A percentile compares a stretch with the other conserved stretches of the same genome.
Evolutionary conservation across 2,329 filamentous ascomycete species (phyloP).

Genomic region (Apiospora hydei): DNA sequence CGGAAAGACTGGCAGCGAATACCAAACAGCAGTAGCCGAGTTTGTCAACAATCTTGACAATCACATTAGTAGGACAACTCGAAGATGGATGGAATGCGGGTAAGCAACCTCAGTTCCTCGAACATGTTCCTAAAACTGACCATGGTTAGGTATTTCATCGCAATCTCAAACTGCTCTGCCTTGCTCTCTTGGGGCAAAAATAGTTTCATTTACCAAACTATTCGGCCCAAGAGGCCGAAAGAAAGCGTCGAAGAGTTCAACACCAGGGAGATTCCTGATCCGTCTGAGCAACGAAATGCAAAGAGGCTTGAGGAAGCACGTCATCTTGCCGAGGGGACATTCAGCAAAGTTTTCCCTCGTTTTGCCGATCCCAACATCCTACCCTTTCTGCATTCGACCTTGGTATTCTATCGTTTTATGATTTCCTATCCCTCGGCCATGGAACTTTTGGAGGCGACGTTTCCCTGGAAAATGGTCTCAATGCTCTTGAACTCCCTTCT

Average conservation of each 20-base stretch:
- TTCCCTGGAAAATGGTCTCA: constrained; percentile 62
- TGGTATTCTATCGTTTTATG: constrained; percentile 65
- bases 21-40: constrained; percentile 51
- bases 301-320: constrained; percentile 35
- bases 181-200: constrained; percentile 61
- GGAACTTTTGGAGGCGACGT: constrained; percentile 49
- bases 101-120: constrained; percentile 25
- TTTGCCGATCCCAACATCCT: constrained; percentile 65
- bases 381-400: constrained; percentile 67
- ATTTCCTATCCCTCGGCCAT: constrained; percentile 50
- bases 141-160: constrained; percentile 58
- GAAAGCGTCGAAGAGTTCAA: constrained; percentile 35
- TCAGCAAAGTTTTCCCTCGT: constrained; percentile 54
- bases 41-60: constrained; percentile 63
- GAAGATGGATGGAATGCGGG: constrained; percentile 60
- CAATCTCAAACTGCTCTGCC: constrained; percentile 61
- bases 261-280: constrained; percentile 34
- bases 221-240: constrained; percentile 40
- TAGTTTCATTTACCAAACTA: constrained; percentile 54
- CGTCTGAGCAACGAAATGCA: constrained; percentile 26
- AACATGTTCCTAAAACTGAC: constrained; percentile 27
- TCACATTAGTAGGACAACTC: constrained; percentile 60
- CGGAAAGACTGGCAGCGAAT: constrained; percentile 53
- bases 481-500: constrained; percentile 49
- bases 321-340: constrained; percentile 36